These are phyloP conservation scores for Bryoerythrophyllum caledonicum DNA, from an alignment of 225 moss, liverwort and hornwort genomes.

Conservation along the genomic window DNA sequence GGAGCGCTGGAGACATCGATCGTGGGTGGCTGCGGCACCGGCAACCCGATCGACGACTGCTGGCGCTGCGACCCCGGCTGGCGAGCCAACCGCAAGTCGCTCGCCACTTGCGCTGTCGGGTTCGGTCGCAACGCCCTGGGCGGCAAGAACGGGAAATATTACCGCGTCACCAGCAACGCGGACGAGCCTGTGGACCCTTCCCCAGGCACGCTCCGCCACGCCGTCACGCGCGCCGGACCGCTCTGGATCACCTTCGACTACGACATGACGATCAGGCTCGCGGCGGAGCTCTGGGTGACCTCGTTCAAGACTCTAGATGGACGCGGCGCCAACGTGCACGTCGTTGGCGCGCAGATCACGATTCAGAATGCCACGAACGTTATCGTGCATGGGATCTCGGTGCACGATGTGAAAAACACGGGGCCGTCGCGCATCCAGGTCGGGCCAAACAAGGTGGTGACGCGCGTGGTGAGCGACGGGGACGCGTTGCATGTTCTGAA, in stretches of 20 bases:
- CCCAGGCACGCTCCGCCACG: slow-evolving; percentile 45
- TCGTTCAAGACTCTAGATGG: slow-evolving; percentile 51
- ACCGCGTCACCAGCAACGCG: slow-evolving; percentile 33
- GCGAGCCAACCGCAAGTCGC: slow-evolving; percentile 29
- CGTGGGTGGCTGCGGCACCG: slow-evolving; percentile 30
- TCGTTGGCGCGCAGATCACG: slow-evolving; percentile 38
- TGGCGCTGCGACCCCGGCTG: slow-evolving; percentile 49
- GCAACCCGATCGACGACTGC: slow-evolving; percentile 56
- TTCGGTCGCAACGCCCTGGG: slow-evolving; percentile 40
- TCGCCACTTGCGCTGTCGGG: slow-evolving; percentile 41
- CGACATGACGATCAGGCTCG: slow-evolving; percentile 37
- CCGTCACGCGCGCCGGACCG: slow-evolving; percentile 31
- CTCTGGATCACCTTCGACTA: slow-evolving; percentile 42
- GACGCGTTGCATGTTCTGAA: slow-evolving; percentile 36
- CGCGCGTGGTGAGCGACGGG: slow-evolving; percentile 31
- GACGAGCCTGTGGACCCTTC: slow-evolving; percentile 40
- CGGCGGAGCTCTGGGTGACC: slow-evolving; percentile 35
- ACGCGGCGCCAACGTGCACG: slow-evolving; percentile 37
- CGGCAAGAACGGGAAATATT: slow-evolving; percentile 36
- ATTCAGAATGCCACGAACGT: slow-evolving; percentile 35
- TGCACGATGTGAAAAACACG: slow-evolving; percentile 28
- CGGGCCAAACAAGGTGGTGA: not conserved
- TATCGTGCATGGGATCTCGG: slow-evolving; percentile 46
- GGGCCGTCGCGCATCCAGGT: slow-evolving; percentile 18
- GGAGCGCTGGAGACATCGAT: slow-evolving; percentile 10